Conservation (phyloP, 2,329 filamentous ascomycete genomes). For the Fusarium sp. region DNA sequence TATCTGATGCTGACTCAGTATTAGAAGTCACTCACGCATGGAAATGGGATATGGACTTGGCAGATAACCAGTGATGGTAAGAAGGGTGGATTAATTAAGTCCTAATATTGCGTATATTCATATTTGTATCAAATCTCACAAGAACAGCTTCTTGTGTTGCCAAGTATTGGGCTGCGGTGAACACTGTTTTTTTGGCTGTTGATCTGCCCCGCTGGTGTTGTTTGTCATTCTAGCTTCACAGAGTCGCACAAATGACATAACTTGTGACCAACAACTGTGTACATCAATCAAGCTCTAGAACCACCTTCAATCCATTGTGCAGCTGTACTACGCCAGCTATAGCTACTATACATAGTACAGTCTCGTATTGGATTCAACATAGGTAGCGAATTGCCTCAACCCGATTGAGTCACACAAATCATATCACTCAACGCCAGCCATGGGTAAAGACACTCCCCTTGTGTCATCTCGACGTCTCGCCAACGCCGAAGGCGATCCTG, state of each 20-base stretch:
- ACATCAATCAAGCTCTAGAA: background rate
- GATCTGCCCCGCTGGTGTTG: slow-evolving; percentile 27
- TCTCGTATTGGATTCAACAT: background rate
- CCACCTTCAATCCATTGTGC: background rate
- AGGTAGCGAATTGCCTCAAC: slow-evolving; percentile 3
- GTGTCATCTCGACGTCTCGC: slow-evolving; percentile 41
- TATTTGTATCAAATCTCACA: background rate
- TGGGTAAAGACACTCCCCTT: slow-evolving; percentile 35
- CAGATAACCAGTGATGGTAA: background rate
- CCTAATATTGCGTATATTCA: background rate
- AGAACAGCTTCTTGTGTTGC: background rate
- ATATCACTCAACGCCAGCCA: slow-evolving; percentile 7
- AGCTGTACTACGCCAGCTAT: background rate
- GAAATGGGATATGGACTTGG: background rate
- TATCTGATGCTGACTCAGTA: background rate
- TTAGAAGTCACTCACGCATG: background rate
- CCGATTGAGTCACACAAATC: slow-evolving; percentile 8
- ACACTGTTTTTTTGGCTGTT: background rate
- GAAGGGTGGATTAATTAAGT: background rate
- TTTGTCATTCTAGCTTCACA: slow-evolving; percentile 28
- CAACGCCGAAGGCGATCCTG: slow-evolving; percentile 41
- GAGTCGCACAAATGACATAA: slow-evolving; percentile 23
- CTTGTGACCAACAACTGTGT: slow-evolving; percentile 3
- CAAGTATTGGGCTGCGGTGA: background rate
- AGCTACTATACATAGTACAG: background rate